Base-by-base conservation (phyloP, 495 filamentous ascomycete species). In the Pyrenula aspistea region DNA sequence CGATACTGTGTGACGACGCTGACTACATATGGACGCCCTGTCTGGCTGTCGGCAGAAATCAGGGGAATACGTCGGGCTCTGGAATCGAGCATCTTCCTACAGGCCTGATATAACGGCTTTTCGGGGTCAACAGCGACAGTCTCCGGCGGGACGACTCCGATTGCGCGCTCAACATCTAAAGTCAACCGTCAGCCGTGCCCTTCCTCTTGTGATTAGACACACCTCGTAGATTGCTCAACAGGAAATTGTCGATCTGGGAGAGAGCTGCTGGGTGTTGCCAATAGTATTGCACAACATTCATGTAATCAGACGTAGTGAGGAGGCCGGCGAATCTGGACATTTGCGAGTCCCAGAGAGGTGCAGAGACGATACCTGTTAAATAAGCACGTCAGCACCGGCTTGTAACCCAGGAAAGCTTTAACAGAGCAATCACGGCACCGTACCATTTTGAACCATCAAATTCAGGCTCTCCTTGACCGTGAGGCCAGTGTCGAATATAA, bases 221-320 rank as follows among this genome's bases (percentile, higher is more conserved):
- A 96, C 91, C 91, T 78, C 91, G 79, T 53, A 99, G 82, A 65
- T 88, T 95, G 73, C 88, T 91, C 53, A 99, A 74, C 31, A 89
- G 88, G 71, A 99, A 97, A 65, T 95, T 86, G 65, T 97, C 93
- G 65, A 97, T 86, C 65, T 91, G 80, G 56, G 84, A 82, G 55
- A 99, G 78, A 12, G 89, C 85, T 50, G 92, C 88, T 15, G 94
- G 94, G 63, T 92, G 95, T 72, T 97, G 92, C 83, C 93, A 97
- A 74, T 97, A 97, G 70, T 97, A 99, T 71, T 97, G 94, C 55
- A 99, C 94, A 56, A 99, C 86, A 67, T 99, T 99, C 75, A 99
- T 76, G 69, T 93, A 99, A 69, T 99, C 93, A 59, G 89, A 93
- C 51, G 89, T 94, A 21, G 93, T 97, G 64, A 99, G 78, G 22